These are phyloP conservation scores for Euphorbia lathyris DNA, from an alignment of 345 rosid species.

Conservation along the genomic window DNA sequence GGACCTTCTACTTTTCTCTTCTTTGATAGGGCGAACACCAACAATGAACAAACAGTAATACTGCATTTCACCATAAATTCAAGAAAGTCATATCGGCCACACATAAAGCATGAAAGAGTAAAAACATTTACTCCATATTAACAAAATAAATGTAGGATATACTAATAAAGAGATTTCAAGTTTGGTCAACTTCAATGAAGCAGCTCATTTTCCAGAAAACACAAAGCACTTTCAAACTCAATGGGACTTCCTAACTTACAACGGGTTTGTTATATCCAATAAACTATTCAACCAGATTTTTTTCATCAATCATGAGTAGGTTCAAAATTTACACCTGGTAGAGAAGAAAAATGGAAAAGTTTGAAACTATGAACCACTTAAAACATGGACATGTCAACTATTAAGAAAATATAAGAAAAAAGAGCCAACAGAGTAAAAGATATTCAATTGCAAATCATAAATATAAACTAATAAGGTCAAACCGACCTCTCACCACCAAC, in stretches of 20 bases:
- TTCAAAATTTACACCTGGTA: neutral
- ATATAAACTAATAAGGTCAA: neutral
- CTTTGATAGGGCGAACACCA: neutral
- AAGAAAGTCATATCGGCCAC: neutral
- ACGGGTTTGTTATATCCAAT: neutral
- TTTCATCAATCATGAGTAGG: neutral
- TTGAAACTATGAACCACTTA: neutral
- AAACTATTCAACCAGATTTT: neutral
- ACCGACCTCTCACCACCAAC: conserved; percentile 93
- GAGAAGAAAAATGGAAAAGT: neutral
- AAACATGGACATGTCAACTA: neutral
- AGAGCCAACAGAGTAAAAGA: neutral
- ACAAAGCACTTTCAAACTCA: neutral
- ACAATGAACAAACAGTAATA: too few species aligned
- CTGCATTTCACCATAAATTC: neutral
- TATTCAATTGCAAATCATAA: neutral
- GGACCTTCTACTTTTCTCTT: neutral
- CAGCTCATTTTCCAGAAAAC: neutral
- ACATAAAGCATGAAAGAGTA: neutral
- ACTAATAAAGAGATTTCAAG: too few species aligned
- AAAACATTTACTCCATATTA: neutral
- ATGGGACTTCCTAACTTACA: neutral
- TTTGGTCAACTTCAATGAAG: neutral
- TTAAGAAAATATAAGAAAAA: neutral
- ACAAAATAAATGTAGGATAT: neutral